Evolutionary conservation across 2,329 filamentous ascomycete genomes (phyloP).

Genomic region (Botrytis fragariae): DNA sequence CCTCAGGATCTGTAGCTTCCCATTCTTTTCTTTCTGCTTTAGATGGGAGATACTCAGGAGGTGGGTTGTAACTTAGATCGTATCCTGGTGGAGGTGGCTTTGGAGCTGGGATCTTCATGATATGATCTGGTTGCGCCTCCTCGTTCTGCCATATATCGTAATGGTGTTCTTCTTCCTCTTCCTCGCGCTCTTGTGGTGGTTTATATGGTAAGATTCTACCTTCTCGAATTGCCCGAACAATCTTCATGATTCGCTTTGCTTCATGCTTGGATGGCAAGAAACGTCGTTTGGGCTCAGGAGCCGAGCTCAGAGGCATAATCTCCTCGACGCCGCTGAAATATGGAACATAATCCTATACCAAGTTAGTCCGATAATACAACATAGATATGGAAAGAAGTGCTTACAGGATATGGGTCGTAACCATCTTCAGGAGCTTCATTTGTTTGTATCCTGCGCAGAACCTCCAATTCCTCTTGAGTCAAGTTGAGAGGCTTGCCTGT

Average conservation of each 20-base stretch:
- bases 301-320: constrained; percentile 90
- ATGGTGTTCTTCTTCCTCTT: constrained; percentile 68
- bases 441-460: constrained; percentile 83
- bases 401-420: constrained; percentile 86
- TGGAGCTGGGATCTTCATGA: constrained; percentile 93
- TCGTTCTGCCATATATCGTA: constrained; percentile 96
- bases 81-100: constrained; percentile 92
- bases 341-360: constrained; percentile 72
- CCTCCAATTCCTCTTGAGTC: constrained; percentile 81
- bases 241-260: constrained; percentile 92
- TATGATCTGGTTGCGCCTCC: constrained; percentile 73
- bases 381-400: constrained; percentile 32
- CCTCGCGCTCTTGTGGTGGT: constrained; percentile 66
- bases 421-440: constrained; percentile 84
- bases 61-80: constrained; percentile 94
- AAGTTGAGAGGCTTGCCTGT: constrained; percentile 92
- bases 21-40: constrained; percentile 80
- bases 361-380: constrained; percentile 27
- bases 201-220: constrained; percentile 91
- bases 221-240: constrained; percentile 92
- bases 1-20: constrained; percentile 84
- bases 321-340: constrained; percentile 91
- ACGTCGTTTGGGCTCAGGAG: constrained; percentile 91
- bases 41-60: constrained; percentile 87
- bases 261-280: constrained; percentile 98